Evolutionary conservation across 208 protist genomes (phyloP).

Genomic region (Novymonas esmeraldas): DNA sequence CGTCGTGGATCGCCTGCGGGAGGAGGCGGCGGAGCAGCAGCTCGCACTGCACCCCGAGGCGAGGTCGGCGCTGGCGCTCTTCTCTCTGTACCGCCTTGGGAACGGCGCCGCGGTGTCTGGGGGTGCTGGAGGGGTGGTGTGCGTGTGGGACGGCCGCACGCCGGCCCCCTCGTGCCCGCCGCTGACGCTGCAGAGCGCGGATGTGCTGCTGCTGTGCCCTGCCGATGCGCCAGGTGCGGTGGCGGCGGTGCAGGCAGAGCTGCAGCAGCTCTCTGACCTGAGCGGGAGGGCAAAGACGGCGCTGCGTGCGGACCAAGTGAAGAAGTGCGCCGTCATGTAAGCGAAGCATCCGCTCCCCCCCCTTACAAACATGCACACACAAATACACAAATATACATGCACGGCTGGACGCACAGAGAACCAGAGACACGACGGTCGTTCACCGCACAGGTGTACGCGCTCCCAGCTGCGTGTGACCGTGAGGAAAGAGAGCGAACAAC

Average conservation of each 20-base stretch:
- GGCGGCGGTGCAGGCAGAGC: slow-evolving; percentile 39
- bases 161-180: neutral
- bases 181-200: slow-evolving; percentile 41
- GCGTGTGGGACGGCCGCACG: slow-evolving; percentile 6
- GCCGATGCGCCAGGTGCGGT: slow-evolving; percentile 9
- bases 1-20: slow-evolving; percentile 38
- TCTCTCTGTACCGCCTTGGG: slow-evolving; percentile 17
- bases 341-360: neutral
- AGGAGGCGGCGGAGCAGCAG: slow-evolving; percentile 37
- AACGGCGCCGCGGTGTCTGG: neutral
- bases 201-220: slow-evolving; percentile 54
- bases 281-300: slow-evolving; percentile 59
- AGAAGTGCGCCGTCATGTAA: slow-evolving; percentile 69
- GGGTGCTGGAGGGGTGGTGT: neutral
- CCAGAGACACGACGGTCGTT: no score
- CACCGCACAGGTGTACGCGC: no score
- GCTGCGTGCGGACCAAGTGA: slow-evolving; percentile 55
- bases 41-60: neutral
- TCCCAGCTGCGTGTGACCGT: neutral
- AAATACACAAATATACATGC: neutral
- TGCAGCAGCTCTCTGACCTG: slow-evolving; percentile 38
- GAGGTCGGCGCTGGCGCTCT: slow-evolving; percentile 3
- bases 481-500: neutral
- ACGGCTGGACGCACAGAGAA: no score
- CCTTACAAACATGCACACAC: slow-evolving; percentile 2